Conservation (phyloP, 805 yeast genomes). For the Lipomyces kockii region DNA sequence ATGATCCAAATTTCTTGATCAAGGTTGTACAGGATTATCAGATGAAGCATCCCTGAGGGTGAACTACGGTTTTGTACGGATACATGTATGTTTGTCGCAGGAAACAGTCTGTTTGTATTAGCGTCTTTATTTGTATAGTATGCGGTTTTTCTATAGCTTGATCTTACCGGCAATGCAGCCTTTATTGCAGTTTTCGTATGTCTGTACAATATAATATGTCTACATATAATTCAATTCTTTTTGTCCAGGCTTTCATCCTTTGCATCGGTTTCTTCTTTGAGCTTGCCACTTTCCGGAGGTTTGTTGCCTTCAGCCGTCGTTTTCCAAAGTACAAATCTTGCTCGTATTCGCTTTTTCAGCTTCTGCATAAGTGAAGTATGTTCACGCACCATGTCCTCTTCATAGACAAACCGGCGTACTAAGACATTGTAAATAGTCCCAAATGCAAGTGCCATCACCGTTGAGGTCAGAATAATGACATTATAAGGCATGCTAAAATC, state of each 20-base stretch:
- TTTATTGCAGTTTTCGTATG: not conserved
- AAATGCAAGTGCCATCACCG: conserved; percentile 89
- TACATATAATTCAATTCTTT: not conserved
- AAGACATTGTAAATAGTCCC: conserved; percentile 83
- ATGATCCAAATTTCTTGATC: conserved; percentile 42
- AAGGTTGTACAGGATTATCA: conserved; percentile 39
- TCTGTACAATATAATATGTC: not conserved
- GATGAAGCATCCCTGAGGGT: not conserved
- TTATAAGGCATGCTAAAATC: conserved; percentile 99
- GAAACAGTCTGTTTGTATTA: not conserved
- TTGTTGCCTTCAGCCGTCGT: not conserved
- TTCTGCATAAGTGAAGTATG: not conserved
- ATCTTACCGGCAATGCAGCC: not conserved
- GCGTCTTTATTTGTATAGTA: not conserved
- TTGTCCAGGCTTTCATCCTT: not conserved
- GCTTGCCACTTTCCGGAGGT: not conserved
- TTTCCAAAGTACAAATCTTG: not conserved
- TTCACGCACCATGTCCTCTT: conserved; percentile 62
- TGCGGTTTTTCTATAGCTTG: not conserved
- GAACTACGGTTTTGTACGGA: not conserved
- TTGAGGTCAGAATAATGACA: conserved; percentile 90
- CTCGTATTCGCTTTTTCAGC: not conserved
- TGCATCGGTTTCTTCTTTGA: not conserved
- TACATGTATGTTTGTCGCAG: not conserved
- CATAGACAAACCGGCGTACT: conserved; percentile 73